These are phyloP conservation scores for Viola odorata DNA, from an alignment of 345 rosid genomes.

Conservation along the genomic window DNA sequence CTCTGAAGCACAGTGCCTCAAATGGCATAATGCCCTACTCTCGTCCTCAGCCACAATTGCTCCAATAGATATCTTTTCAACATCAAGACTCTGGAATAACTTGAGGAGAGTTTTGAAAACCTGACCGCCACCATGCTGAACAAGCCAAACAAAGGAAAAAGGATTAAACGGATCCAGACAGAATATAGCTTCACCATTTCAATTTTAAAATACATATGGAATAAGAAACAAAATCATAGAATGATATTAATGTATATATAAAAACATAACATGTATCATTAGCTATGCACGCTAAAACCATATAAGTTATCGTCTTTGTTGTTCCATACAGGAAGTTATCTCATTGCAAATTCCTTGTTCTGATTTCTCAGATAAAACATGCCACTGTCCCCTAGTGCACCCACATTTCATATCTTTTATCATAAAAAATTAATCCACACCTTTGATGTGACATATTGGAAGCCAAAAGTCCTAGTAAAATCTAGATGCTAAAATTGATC, in stretches of 20 bases:
- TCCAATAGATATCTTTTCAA: conserved; percentile 35
- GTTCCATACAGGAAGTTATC: too few species aligned
- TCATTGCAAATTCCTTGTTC: too few species aligned
- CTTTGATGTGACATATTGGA: too few species aligned
- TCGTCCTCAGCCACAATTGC: conserved; percentile 46
- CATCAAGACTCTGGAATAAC: conserved; percentile 37
- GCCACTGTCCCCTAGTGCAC: too few species aligned
- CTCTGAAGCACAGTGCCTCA: conserved; percentile 53
- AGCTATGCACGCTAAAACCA: too few species aligned
- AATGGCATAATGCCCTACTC: conserved; percentile 45
- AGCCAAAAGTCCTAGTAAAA: too few species aligned
- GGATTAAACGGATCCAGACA: not conserved
- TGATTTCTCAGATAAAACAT: too few species aligned
- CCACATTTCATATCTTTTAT: too few species aligned
- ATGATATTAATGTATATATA: too few species aligned
- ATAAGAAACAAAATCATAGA: not conserved
- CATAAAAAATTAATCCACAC: too few species aligned
- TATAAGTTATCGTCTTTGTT: too few species aligned
- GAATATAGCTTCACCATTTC: not conserved
- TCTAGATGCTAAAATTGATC: not conserved
- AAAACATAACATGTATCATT: too few species aligned
- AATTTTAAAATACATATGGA: not conserved
- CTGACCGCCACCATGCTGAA: conserved; percentile 59
- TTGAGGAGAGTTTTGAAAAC: conserved; percentile 45
- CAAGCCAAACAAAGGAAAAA: conserved; percentile 6